A percentile compares a stretch with the other conserved stretches of the same genome.
Conservation (phyloP, 78 protist genomes). For the slime mould (Dictyostelium discoideum) region DNA sequence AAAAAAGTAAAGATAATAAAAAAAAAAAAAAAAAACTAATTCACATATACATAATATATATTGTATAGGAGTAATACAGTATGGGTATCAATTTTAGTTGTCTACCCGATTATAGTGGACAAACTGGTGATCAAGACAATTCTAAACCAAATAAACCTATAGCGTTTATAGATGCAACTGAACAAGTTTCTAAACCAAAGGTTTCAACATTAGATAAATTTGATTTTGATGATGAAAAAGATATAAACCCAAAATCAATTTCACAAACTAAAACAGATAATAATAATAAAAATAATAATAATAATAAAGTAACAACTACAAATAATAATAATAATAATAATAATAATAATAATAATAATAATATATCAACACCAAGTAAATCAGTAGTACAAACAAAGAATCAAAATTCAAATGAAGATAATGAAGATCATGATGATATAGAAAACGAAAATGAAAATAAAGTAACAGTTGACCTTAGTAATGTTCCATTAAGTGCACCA, state of each 20-base stretch:
- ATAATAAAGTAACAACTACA: background rate
- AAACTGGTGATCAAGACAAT: background rate
- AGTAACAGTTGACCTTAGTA: constrained; percentile 18
- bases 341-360: background rate
- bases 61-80: background rate
- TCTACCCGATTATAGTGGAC: constrained; percentile 1
- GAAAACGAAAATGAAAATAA: background rate
- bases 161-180: background rate
- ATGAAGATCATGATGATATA: background rate
- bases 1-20: no score
- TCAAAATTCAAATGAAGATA: background rate
- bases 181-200: background rate
- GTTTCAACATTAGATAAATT: background rate
- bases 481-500: constrained; percentile 62
- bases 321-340: background rate
- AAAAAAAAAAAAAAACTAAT: no score
- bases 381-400: background rate
- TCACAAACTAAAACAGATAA: background rate
- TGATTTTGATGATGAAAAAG: background rate
- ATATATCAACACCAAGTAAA: background rate
- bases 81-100: constrained; percentile 30
- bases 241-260: background rate
- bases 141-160: constrained; percentile 7
- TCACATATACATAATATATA: no score
- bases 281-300: background rate